Conservation (phyloP, 495 filamentous ascomycete genomes). For the Podospora tetraspora region DNA sequence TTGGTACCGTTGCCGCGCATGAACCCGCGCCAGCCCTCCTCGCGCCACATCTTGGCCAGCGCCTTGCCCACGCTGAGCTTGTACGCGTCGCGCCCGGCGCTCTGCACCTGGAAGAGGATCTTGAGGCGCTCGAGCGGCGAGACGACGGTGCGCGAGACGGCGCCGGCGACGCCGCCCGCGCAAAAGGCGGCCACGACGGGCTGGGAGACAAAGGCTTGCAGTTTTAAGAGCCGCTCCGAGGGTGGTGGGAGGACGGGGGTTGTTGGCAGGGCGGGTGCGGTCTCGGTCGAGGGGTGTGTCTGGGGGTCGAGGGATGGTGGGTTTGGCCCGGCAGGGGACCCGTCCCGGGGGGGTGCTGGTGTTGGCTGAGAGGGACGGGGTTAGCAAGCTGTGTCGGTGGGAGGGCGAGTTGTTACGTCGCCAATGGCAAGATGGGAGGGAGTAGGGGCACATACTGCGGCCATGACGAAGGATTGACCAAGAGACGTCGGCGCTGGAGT, state of each 20-base stretch:
- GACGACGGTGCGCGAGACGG: constrained; percentile 94
- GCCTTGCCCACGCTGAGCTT: constrained; percentile 84
- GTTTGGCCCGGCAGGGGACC: neutral
- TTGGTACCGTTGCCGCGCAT: constrained; percentile 98
- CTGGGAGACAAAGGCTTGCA: constrained; percentile 56
- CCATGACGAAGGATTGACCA: constrained; percentile 25
- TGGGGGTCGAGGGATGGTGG: neutral
- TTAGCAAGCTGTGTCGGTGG: neutral
- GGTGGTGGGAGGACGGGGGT: constrained; percentile 14
- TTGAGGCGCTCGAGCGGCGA: constrained; percentile 93
- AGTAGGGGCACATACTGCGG: constrained; percentile 26
- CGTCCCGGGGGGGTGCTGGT: constrained; percentile 4
- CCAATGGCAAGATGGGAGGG: neutral
- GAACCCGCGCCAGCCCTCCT: constrained; percentile 93
- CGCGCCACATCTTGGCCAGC: constrained; percentile 86
- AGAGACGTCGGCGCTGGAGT: constrained; percentile 1
- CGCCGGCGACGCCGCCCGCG: constrained; percentile 92
- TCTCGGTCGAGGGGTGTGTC: neutral
- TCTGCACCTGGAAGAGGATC: constrained; percentile 96
- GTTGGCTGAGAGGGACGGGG: constrained; percentile 12
- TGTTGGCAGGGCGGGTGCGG: constrained; percentile 2
- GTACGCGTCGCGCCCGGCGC: constrained; percentile 83
- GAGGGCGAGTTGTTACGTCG: neutral
- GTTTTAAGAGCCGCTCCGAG: constrained; percentile 17
- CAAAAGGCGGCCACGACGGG: constrained; percentile 88